Evolutionary conservation across 202 grass and related monocot species (phyloP), one percentile per base, ranked within the genome.

Genomic region (Carex arenaria): DNA sequence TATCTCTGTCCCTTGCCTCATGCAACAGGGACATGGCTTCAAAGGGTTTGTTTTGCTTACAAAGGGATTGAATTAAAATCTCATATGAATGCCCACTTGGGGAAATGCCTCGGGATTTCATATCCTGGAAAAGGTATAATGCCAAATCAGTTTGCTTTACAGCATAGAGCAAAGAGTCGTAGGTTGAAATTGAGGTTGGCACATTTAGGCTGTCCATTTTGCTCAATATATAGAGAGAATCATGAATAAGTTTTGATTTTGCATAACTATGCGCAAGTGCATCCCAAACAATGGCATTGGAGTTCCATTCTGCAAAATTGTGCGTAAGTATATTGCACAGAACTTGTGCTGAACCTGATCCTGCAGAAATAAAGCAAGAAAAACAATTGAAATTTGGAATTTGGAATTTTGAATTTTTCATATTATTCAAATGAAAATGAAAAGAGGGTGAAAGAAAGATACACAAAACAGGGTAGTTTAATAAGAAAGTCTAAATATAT

Each of bases 171-270:
- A 95, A 92, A 83, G 89, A 87, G 49, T 93, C 85, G 67, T 92
- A 93, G 67, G 91, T 93, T 14, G 77, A 85, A 66, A 95, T 63
- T 34, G 91, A 95, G 43, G 90, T 86, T 85, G 86, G 91, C 78
- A 98, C 90, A 81, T 84, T 89, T 64, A 93, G 83, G 81, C 83
- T 90, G 67, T 80, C 90, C 96, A 95, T 98, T 86, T 92, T 85
- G 85, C 84, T 90, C 61, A 98, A 85, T 78, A 93, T 36, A 14
- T 95, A 93, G 63, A 95, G 91, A 47, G 81, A 88, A 92, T 95
- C 93, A 67, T 84, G 83, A 79, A 90, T 85, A 89, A 89, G 88
- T 84, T 95, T 69, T 22, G 82, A 77, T 85, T 80, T 92, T 79
- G 87, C 81, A 80, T 92, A 98, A 78, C 78, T 87, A 82, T 84